phyloP scores from a whole-genome alignment of 495 filamentous ascomycete species.

The Penicillium waksmanii region DNA sequence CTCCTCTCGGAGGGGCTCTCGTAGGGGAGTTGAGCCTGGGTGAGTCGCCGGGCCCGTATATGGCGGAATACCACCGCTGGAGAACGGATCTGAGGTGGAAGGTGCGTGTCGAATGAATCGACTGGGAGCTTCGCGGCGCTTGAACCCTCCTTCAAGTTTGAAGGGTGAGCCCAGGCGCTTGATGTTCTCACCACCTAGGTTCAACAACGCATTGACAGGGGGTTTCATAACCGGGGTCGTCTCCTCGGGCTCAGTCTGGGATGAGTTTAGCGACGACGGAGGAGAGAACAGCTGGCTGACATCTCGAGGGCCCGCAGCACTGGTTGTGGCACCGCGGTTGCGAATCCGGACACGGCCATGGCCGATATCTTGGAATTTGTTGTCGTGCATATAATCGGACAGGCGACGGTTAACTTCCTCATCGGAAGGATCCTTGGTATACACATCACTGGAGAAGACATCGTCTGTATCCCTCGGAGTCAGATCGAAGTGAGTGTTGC shows the following conservation, averaged over 20 bases:
- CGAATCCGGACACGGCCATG: constrained; percentile 55
- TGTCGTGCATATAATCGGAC: constrained; percentile 51
- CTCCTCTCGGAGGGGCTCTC: constrained; percentile 20
- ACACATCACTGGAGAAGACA: constrained; percentile 47
- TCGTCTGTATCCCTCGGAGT: constrained; percentile 57
- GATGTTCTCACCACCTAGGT: constrained; percentile 42
- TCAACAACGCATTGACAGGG: constrained; percentile 32
- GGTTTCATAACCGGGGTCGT: constrained; percentile 30
- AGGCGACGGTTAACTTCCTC: constrained; percentile 51
- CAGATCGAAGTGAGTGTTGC: constrained; percentile 50
- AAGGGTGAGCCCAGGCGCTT: constrained; percentile 59
- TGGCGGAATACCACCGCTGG: constrained; percentile 29
- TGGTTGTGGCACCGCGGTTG: constrained; percentile 52
- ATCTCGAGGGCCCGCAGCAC: constrained; percentile 40
- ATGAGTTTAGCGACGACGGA: constrained; percentile 44
- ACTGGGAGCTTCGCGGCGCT: constrained; percentile 32
- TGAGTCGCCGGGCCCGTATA: constrained; percentile 10
- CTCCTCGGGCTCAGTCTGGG: constrained; percentile 38
- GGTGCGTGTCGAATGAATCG: constrained; percentile 42
- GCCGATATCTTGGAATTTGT: constrained; percentile 46
- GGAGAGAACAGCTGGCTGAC: constrained; percentile 55
- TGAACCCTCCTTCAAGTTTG: constrained; percentile 37
- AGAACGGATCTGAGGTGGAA: constrained; percentile 49
- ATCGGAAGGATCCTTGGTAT: constrained; percentile 49
- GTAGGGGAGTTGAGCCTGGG: constrained; percentile 21